Base-by-base conservation (phyloP, 2,329 filamentous ascomycete species). In the Incumbomyces lentus region DNA sequence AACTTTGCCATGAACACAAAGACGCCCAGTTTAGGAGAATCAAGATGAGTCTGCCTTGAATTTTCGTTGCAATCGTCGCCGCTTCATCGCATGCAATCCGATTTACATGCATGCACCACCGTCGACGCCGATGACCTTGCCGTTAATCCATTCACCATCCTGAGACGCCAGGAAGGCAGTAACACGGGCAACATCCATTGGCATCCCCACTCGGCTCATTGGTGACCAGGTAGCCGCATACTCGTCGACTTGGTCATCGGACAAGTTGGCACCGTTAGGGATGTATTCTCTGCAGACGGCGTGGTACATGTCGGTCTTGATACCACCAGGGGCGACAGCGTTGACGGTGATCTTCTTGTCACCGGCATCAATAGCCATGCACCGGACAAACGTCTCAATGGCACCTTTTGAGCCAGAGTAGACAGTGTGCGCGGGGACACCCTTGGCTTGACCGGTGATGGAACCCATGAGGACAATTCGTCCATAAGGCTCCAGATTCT, bases 351-450 rank as follows among this genome's bases (percentile, higher is more conserved):
- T 80, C 47, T 77, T 76, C 58, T 79, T 74, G 67, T 81, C 75
- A 45, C 81, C 78, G 54, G 76, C 79, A 68, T 84, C 81, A 60
- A 74, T 81, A 4, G 84, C 81, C 66, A 87, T 83, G 56, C 76
- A 79, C 62, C 84, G 81, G 55, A 84, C 81, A 64, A 87, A 85
- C 10, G 81, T 82, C 65, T 86, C 84, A 50, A 87, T 81, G 32
- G 84, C 79, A 56, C 82, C 84, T 72, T 88, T 88, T 63, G 73
- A 79, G 12, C 78, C 82, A 17, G 82, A 83, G 71, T 88, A 88
- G 40, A 88, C 72, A 12, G 80, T 73, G 62, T 87, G 83, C 59
- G 79, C 77, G 50, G 80, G 79, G 14, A 87, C 81, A 40, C 76
- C 81, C 62, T 78, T 75, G 48, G 66, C 82, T 69, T 82, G 64